These are phyloP conservation scores for Berkeleyomyces rouxiae DNA, from an alignment of 2,329 filamentous ascomycete genomes.

Conservation along the genomic window DNA sequence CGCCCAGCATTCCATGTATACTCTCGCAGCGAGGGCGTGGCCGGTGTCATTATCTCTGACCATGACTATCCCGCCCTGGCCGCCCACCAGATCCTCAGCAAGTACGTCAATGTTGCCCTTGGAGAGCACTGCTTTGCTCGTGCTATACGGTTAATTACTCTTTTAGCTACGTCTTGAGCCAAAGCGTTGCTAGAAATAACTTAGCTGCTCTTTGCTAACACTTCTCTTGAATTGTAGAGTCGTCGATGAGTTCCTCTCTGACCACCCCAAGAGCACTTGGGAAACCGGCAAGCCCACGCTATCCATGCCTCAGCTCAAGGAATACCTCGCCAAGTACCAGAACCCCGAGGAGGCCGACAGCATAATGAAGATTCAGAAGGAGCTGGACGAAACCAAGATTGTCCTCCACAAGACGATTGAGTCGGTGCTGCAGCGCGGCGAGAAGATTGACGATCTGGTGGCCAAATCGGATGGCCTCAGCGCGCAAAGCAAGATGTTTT, in stretches of 20 bases:
- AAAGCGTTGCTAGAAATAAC: not conserved
- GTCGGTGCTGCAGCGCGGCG: slow-evolving; percentile 68
- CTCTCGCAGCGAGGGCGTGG: slow-evolving; percentile 55
- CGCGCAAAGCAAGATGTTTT: slow-evolving; percentile 94
- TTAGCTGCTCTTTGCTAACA: not conserved
- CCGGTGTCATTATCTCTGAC: slow-evolving; percentile 62
- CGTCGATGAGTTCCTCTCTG: slow-evolving; percentile 68
- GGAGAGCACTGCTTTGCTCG: not conserved
- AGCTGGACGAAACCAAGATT: slow-evolving; percentile 95
- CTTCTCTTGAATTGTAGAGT: slow-evolving; percentile 24
- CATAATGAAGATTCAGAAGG: slow-evolving; percentile 89
- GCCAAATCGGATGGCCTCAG: slow-evolving; percentile 85
- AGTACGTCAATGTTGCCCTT: slow-evolving; percentile 22
- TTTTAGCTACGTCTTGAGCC: too few species aligned
- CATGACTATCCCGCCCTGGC: slow-evolving; percentile 61
- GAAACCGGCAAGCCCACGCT: slow-evolving; percentile 36
- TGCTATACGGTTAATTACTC: too few species aligned
- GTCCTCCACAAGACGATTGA: slow-evolving; percentile 95
- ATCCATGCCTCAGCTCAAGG: slow-evolving; percentile 56
- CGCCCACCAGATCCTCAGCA: slow-evolving; percentile 73
- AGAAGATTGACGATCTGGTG: slow-evolving; percentile 92
- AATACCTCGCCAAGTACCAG: slow-evolving; percentile 61
- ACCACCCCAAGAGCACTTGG: slow-evolving; percentile 56
- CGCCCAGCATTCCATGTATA: slow-evolving; percentile 62
- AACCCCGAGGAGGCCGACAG: slow-evolving; percentile 79